A percentile compares a stretch with the other conserved stretches of the same genome.
Conservation (phyloP, 345 rosid species). For the Euphorbia lathyris region DNA sequence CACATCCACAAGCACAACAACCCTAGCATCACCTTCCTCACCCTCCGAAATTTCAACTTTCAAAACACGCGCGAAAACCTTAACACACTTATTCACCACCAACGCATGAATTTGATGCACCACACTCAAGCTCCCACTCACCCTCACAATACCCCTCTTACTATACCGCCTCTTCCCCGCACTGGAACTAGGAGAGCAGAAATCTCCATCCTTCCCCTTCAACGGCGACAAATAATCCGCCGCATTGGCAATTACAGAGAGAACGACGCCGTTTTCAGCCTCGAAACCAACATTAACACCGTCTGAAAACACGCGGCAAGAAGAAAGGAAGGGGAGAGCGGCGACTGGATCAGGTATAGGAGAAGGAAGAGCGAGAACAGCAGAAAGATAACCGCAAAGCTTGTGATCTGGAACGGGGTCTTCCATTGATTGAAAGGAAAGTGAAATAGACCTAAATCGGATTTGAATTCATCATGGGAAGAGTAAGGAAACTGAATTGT, state of each 20-base stretch:
- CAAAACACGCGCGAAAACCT: conserved; percentile 44
- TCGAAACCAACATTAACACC: no score
- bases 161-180: conserved; percentile 21
- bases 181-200: neutral
- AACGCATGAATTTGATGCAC: conserved; percentile 63
- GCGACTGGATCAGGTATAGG: conserved; percentile 16
- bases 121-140: conserved; percentile 75
- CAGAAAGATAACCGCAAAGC: conserved; percentile 73
- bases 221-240: neutral
- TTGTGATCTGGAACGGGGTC: conserved; percentile 38
- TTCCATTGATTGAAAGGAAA: no score
- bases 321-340: conserved; percentile 29
- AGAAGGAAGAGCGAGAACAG: conserved; percentile 39
- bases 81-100: conserved; percentile 53
- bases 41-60: conserved; percentile 31
- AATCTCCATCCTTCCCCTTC: neutral
- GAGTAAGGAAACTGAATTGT: neutral
- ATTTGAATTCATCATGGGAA: neutral
- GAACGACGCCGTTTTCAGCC: no score
- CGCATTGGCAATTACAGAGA: no score
- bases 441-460: neutral
- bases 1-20: conserved; percentile 69
- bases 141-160: conserved; percentile 48
- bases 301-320: no score
- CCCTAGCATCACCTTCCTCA: conserved; percentile 41